Conservation (phyloP, 208 protist genomes). For the Leishmania tarentolae region DNA sequence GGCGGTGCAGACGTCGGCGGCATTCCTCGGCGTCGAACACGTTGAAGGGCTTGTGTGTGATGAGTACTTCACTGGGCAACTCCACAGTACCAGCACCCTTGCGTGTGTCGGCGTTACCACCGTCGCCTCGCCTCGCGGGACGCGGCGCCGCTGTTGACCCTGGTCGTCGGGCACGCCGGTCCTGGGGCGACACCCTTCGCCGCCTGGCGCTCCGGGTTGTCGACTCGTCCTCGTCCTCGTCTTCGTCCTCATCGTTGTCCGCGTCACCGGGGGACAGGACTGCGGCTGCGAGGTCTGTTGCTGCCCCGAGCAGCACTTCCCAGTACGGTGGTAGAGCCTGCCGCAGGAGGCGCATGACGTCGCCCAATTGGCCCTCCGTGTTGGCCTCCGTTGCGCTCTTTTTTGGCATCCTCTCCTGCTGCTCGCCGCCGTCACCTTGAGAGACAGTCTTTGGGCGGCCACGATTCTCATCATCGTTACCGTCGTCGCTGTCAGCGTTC, state of each 20-base stretch:
- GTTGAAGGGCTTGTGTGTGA: constrained; percentile 40
- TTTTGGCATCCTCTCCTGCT: background rate
- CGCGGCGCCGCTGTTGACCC: constrained; percentile 3
- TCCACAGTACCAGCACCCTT: background rate
- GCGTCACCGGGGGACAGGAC: background rate
- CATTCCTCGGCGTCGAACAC: constrained; percentile 65
- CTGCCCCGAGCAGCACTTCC: constrained; percentile 36
- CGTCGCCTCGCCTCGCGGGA: background rate
- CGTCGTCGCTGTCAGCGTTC: constrained; percentile 1
- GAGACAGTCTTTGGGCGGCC: background rate
- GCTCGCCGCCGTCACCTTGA: constrained; percentile 6
- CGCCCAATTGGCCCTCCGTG: background rate
- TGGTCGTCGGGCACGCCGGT: background rate
- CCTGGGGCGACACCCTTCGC: constrained; percentile 1
- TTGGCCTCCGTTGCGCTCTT: background rate
- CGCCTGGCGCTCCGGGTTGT: background rate
- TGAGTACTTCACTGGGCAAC: constrained; percentile 5
- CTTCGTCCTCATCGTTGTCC: constrained; percentile 16
- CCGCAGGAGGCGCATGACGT: constrained; percentile 28
- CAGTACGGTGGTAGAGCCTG: constrained; percentile 31
- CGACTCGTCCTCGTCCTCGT: background rate
- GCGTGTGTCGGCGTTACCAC: background rate
- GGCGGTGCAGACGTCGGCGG: constrained; percentile 49
- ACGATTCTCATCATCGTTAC: constrained; percentile 5
- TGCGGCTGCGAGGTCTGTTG: constrained; percentile 8